Evolutionary conservation across 805 yeast species (phyloP).

Genomic region (Blastobotrys robertii): DNA sequence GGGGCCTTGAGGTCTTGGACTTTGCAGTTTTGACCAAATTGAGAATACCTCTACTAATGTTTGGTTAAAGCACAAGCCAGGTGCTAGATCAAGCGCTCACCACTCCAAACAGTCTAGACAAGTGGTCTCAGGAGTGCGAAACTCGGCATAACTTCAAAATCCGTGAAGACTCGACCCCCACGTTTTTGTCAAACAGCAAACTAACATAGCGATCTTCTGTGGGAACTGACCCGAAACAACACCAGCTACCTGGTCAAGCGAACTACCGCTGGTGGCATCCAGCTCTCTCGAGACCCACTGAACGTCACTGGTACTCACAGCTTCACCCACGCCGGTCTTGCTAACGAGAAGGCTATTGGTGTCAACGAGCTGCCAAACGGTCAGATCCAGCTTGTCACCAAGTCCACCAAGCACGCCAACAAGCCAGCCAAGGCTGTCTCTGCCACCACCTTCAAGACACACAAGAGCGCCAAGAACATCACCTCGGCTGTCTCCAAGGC

Average conservation of each 20-base stretch:
- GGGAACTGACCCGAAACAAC: slow-evolving; percentile 42
- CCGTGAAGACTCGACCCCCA: no score
- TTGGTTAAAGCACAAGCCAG: no score
- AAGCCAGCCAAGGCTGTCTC: slow-evolving; percentile 36
- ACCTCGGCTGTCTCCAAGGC: slow-evolving; percentile 38
- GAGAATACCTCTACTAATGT: no score
- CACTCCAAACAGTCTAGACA: no score
- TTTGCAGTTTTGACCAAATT: no score
- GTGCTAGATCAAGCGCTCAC: no score
- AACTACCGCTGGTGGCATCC: slow-evolving; percentile 31
- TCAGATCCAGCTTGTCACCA: slow-evolving; percentile 33
- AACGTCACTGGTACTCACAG: slow-evolving; percentile 39
- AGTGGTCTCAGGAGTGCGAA: no score
- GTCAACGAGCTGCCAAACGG: slow-evolving; percentile 30
- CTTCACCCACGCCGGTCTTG: slow-evolving; percentile 39
- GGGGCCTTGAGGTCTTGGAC: no score
- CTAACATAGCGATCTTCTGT: slow-evolving; percentile 34
- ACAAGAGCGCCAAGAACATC: slow-evolving; percentile 35
- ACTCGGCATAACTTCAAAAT: no score
- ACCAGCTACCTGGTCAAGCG: slow-evolving; percentile 40
- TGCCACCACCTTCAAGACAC: slow-evolving; percentile 32
- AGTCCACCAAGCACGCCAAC: slow-evolving; percentile 37
- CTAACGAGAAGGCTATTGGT: slow-evolving; percentile 41
- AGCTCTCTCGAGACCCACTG: slow-evolving; percentile 41
- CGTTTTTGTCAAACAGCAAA: no score